phyloP scores from a whole-genome alignment of 2,329 filamentous ascomycete genomes.

The Penicillium janthinellum region DNA sequence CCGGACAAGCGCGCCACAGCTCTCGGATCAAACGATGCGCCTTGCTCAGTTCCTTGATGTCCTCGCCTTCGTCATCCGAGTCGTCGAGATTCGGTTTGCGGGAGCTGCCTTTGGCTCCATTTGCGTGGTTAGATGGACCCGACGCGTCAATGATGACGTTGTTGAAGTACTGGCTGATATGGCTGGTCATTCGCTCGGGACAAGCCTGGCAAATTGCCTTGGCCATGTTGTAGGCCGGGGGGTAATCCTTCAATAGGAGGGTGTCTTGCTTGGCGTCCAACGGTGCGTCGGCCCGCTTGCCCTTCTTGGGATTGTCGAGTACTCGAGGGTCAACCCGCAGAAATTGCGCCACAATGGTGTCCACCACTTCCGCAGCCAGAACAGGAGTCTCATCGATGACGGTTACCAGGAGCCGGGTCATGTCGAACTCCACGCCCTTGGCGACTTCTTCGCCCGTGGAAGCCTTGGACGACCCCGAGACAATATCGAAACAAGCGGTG shows the following conservation, averaged over 20 bases:
- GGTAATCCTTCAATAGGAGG: conserved; percentile 81
- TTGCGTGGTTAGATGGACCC: conserved; percentile 57
- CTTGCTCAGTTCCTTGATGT: conserved; percentile 84
- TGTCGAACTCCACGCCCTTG: conserved; percentile 91
- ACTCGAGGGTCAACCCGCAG: conserved; percentile 76
- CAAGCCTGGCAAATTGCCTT: conserved; percentile 89
- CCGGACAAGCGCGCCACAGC: conserved; percentile 87
- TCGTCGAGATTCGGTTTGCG: conserved; percentile 58
- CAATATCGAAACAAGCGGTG: conserved; percentile 85
- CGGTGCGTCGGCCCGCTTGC: conserved; percentile 54
- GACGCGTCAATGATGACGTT: conserved; percentile 92
- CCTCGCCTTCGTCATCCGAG: conserved; percentile 72
- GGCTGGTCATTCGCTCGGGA: conserved; percentile 90
- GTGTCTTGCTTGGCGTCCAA: conserved; percentile 78
- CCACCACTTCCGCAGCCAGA: conserved; percentile 79
- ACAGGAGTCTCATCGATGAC: conserved; percentile 82
- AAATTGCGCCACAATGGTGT: conserved; percentile 94
- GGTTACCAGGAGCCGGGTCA: conserved; percentile 81
- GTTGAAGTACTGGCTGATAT: conserved; percentile 95
- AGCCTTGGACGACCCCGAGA: conserved; percentile 75
- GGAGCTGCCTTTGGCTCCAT: conserved; percentile 51
- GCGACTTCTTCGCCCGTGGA: conserved; percentile 78
- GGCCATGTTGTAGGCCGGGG: conserved; percentile 93
- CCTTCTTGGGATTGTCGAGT: conserved; percentile 57
- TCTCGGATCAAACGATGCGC: conserved; percentile 88